Evolutionary conservation across 306 rosid genomes (phyloP).

Genomic region (Dalbergia cochinchinensis): DNA sequence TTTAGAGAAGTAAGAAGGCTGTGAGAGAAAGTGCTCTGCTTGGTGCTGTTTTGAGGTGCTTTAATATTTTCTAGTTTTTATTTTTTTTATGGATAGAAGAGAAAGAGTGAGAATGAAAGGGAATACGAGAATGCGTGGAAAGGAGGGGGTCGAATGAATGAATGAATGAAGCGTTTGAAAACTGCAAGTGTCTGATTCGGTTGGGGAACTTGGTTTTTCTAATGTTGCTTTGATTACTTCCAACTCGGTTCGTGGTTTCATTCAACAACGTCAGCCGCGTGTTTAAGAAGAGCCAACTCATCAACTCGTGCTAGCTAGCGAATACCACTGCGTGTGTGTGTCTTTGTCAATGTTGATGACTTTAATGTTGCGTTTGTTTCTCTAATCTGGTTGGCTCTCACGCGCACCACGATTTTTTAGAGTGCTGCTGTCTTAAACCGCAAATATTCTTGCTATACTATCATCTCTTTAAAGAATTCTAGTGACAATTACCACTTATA

Average conservation of each 20-base stretch:
- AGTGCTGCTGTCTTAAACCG: too few species aligned
- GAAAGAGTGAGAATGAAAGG: slow-evolving; percentile 6
- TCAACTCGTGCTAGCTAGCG: too few species aligned
- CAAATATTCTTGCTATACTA: too few species aligned
- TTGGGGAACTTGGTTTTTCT: not conserved
- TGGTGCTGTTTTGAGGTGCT: not conserved
- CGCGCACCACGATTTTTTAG: too few species aligned
- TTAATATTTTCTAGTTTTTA: too few species aligned
- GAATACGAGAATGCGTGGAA: slow-evolving; percentile 6
- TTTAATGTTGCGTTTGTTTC: too few species aligned
- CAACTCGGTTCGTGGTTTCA: not conserved
- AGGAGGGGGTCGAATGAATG: not conserved
- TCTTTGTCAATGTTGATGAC: too few species aligned
- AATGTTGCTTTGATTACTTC: not conserved
- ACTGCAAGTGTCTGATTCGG: not conserved
- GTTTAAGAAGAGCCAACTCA: not conserved
- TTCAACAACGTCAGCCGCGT: slow-evolving; percentile 28
- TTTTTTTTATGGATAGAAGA: not conserved
- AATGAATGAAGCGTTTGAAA: too few species aligned
- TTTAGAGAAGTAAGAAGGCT: not conserved
- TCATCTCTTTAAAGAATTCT: too few species aligned
- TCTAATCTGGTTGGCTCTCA: too few species aligned
- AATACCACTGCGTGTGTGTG: too few species aligned
- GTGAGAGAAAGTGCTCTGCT: not conserved
- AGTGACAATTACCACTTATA: too few species aligned